Percentiles rank a stretch among this genome's conserved stretches.
Conservation (phyloP, 768 basidiomycete species). For the Albatrellus ellisii region DNA sequence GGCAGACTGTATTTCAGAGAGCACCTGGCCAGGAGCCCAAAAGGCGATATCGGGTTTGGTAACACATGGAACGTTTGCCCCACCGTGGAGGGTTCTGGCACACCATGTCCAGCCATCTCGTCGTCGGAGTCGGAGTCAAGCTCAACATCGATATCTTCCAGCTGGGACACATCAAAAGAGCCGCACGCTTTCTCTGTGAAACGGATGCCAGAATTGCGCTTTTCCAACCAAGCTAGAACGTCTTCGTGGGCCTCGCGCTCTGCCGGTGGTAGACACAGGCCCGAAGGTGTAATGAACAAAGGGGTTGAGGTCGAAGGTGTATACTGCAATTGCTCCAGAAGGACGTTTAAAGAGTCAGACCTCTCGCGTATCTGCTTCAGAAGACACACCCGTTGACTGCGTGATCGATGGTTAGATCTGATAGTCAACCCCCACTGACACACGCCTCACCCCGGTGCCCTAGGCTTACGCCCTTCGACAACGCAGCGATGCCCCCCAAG, state of each 20-base stretch:
- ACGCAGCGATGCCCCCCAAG: conserved; percentile 19
- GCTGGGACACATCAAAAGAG: conserved; percentile 18
- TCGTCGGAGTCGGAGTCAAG: conserved; percentile 1
- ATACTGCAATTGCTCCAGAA: conserved; percentile 17
- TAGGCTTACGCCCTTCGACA: conserved; percentile 21
- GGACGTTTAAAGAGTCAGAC: conserved; percentile 17
- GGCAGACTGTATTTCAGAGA: conserved; percentile 1
- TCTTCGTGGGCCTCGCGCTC: conserved; percentile 19
- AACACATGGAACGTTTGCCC: not conserved
- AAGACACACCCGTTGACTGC: conserved; percentile 16
- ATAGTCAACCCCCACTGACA: not conserved
- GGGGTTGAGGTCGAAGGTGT: conserved; percentile 18
- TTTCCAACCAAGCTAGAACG: conserved; percentile 20
- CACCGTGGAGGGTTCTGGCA: not conserved
- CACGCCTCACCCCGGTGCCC: conserved; percentile 20
- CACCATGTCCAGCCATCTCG: not conserved
- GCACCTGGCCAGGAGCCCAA: conserved; percentile 11
- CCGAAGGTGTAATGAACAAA: conserved; percentile 18
- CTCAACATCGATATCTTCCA: conserved; percentile 18
- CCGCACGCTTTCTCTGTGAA: conserved; percentile 13
- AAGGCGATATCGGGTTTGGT: conserved; percentile 4
- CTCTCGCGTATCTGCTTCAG: conserved; percentile 22
- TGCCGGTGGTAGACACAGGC: conserved; percentile 13
- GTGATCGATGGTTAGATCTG: not conserved
- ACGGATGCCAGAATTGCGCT: conserved; percentile 12